Conservation (phyloP, 129 eudicot genomes). For the Sambucus nigra region DNA sequence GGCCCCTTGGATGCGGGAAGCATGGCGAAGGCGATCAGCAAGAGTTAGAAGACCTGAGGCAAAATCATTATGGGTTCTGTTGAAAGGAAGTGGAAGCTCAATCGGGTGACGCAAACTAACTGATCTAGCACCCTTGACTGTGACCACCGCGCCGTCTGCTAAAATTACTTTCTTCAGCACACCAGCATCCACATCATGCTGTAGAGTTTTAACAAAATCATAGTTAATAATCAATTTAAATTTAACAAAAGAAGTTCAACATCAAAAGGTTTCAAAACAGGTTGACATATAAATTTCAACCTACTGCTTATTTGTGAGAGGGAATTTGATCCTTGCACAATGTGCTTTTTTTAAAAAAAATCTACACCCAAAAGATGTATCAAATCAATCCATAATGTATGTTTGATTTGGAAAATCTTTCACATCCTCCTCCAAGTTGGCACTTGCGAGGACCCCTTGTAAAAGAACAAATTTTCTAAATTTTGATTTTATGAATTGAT, state of each 20-base stretch:
- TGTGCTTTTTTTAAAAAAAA: too few species aligned
- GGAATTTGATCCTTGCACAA: too few species aligned
- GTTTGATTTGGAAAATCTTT: too few species aligned
- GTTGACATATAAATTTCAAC: too few species aligned
- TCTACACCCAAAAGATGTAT: too few species aligned
- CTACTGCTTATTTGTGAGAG: too few species aligned
- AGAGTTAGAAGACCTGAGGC: slow-evolving; percentile 77
- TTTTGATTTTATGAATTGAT: too few species aligned
- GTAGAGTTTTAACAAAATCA: slow-evolving; percentile 16
- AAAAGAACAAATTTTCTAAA: too few species aligned
- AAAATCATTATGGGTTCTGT: slow-evolving; percentile 44
- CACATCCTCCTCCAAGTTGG: too few species aligned
- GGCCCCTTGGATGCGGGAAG: slow-evolving; percentile 41
- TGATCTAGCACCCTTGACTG: slow-evolving; percentile 91
- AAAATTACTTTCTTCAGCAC: slow-evolving; percentile 77
- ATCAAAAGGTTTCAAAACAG: too few species aligned
- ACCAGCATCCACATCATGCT: slow-evolving; percentile 99
- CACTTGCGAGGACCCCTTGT: too few species aligned
- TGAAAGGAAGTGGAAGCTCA: slow-evolving; percentile 86
- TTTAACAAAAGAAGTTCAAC: not conserved
- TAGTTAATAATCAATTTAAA: not conserved
- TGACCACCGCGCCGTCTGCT: slow-evolving; percentile 95
- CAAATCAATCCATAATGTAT: too few species aligned
- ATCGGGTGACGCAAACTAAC: slow-evolving; percentile 92
- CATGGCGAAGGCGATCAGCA: slow-evolving; percentile 70